A percentile compares a stretch with the other conserved stretches of the same genome.
Evolutionary conservation across 23 red algal species (phyloP).

Genomic region (Gracilaria caudata): DNA sequence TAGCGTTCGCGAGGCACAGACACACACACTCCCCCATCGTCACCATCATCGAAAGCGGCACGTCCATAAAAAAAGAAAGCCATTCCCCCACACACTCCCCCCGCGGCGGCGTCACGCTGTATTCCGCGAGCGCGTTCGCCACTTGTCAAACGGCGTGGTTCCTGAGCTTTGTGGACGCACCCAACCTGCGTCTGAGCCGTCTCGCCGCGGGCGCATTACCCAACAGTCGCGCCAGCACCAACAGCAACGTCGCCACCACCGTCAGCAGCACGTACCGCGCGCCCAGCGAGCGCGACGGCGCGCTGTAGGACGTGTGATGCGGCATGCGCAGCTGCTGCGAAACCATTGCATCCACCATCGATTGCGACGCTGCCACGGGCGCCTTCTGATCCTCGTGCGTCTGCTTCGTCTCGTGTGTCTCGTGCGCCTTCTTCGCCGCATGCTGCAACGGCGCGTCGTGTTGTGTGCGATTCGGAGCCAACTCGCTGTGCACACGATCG

Average conservation of each 20-base stretch:
- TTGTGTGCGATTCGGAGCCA: background rate
- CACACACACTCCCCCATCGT: no score
- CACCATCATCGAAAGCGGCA: no score
- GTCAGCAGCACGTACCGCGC: background rate
- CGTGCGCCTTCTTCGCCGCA: no score
- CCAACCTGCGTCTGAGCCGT: background rate
- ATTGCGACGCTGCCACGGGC: background rate
- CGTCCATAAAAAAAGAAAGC: background rate
- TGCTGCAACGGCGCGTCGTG: background rate
- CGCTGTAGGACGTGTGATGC: background rate
- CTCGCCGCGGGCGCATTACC: no score
- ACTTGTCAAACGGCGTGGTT: background rate
- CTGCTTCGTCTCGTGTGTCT: no score
- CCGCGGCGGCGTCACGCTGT: background rate
- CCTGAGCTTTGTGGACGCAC: background rate
- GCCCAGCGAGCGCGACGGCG: background rate
- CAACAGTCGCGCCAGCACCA: background rate
- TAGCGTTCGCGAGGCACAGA: no score
- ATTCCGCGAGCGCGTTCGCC: background rate
- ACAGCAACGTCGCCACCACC: background rate
- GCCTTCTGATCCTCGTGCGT: background rate
- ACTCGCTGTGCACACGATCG: background rate
- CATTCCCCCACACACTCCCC: no score
- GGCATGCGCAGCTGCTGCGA: background rate
- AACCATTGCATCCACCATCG: background rate